Evolutionary conservation across 495 filamentous ascomycete genomes (phyloP), one percentile per base, ranked within the genome.

Genomic region (Neurospora sublineolata): DNA sequence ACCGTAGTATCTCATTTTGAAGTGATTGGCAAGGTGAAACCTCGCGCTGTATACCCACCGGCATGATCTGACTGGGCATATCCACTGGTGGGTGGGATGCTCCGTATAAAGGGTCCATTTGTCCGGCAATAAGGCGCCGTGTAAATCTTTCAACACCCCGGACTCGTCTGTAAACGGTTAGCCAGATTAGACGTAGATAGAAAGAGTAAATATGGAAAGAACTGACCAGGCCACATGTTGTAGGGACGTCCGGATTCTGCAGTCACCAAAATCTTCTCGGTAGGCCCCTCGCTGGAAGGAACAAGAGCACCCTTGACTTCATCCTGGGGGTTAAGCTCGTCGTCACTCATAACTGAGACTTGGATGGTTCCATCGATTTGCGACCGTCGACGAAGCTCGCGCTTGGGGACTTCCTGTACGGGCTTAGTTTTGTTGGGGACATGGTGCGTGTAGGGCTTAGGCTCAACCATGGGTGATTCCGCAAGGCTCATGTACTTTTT

Each of bases 11-110:
- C 41, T 11, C 38, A 74, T 72, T n/a, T 64, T 68, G 73, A 77
- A 75, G 38, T 76, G 76, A 9, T 71, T n/a, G 6, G 75, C 75
- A 5, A 76, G 39, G n/a, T 69, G 37, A 3, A n/a, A 10, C 10
- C 27, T 27, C 2, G 46, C 12, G 33, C 12, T 52, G 33, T 69
- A 77, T 14, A 75, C 12, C 1, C 39, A 67, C 18, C 76, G 76
- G 30, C 76, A 77, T 8, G 58, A 70, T 11, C 75, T 69, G 10
- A 76, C 37, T 4, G 76, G 76, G 23, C 76, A 77, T 16, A 76
- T 75, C 76, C 76, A 77, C 1, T 73, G 74, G 10, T 73, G 74
- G 16, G 67, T 73, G 1, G 52, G 7, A 12, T 73, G 37, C 0
- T 68, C 70, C 12, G 27, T 68, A 68, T 74, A 72, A 3, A 42